These are phyloP conservation scores for Blastobotrys indianensis DNA, from an alignment of 1,139 yeast genomes.

Conservation along the genomic window DNA sequence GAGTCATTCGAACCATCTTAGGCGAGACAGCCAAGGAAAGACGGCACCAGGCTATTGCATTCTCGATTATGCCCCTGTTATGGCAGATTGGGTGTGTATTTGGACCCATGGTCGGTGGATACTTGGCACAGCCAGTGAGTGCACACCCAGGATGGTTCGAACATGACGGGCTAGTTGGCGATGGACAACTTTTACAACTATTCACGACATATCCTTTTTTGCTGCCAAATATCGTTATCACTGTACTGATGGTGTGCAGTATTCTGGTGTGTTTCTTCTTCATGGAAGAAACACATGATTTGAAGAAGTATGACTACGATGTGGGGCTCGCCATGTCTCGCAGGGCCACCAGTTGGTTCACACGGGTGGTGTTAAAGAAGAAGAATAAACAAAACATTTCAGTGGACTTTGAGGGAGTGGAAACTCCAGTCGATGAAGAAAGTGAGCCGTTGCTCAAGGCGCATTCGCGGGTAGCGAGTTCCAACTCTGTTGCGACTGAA, in stretches of 20 bases:
- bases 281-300: conserved; percentile 56
- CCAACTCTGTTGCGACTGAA: conserved; percentile 4
- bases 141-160: conserved; percentile 30
- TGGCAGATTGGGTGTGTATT: conserved; percentile 54
- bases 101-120: conserved; percentile 55
- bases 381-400: not conserved
- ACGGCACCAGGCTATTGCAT: conserved; percentile 56
- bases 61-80: conserved; percentile 52
- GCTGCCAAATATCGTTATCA: conserved; percentile 53
- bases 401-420: no score
- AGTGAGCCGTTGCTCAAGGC: conserved; percentile 9
- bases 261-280: conserved; percentile 44
- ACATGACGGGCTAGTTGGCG: conserved; percentile 26
- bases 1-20: conserved; percentile 53
- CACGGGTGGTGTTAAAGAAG: not conserved
- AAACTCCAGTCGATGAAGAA: conserved; percentile 6
- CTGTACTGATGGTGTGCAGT: conserved; percentile 34
- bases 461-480: not conserved
- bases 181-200: conserved; percentile 27
- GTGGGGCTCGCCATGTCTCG: conserved; percentile 41
- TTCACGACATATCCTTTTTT: conserved; percentile 50
- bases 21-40: conserved; percentile 56
- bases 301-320: conserved; percentile 41
- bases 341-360: not conserved
- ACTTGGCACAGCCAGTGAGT: conserved; percentile 35